Conservation (phyloP, 805 yeast genomes). For the Metschnikowia arizonensis region DNA sequence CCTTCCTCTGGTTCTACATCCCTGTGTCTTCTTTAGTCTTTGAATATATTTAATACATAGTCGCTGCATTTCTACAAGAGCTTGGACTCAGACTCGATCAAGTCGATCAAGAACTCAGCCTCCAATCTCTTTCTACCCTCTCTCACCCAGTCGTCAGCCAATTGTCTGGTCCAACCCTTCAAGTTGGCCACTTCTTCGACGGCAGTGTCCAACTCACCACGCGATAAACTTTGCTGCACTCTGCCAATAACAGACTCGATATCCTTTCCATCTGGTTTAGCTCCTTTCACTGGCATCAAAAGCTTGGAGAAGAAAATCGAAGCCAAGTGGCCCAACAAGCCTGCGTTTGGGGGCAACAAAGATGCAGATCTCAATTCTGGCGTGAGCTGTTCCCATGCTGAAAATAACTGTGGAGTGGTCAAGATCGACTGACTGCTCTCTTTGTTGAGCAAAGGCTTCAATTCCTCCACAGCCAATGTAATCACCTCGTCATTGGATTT, state of each 20-base stretch:
- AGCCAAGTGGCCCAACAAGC: constrained; percentile 85
- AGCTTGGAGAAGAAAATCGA: constrained; percentile 74
- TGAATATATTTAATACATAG: not conserved
- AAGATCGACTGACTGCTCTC: constrained; percentile 52
- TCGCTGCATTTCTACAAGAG: constrained; percentile 22
- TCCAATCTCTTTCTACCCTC: constrained; percentile 90
- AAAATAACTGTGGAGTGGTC: constrained; percentile 69
- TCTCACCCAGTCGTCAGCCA: constrained; percentile 87
- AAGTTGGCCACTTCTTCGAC: constrained; percentile 87
- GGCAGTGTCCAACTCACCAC: constrained; percentile 79
- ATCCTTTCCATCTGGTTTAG: constrained; percentile 70
- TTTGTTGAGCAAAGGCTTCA: constrained; percentile 34
- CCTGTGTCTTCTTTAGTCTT: not conserved
- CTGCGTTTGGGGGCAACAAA: constrained; percentile 91
- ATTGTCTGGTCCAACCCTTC: constrained; percentile 88
- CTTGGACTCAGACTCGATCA: constrained; percentile 62
- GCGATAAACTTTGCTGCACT: constrained; percentile 67
- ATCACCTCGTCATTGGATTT: constrained; percentile 33
- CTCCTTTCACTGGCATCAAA: constrained; percentile 73
- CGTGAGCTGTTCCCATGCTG: constrained; percentile 73
- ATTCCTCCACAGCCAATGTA: constrained; percentile 28
- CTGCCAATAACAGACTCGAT: constrained; percentile 86
- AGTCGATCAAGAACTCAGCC: constrained; percentile 70
- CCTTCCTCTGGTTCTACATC: not conserved
- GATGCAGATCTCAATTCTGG: constrained; percentile 89